phyloP scores from a whole-genome alignment of 1,284 basidiomycete genomes.

The Athelia psychrophila region DNA sequence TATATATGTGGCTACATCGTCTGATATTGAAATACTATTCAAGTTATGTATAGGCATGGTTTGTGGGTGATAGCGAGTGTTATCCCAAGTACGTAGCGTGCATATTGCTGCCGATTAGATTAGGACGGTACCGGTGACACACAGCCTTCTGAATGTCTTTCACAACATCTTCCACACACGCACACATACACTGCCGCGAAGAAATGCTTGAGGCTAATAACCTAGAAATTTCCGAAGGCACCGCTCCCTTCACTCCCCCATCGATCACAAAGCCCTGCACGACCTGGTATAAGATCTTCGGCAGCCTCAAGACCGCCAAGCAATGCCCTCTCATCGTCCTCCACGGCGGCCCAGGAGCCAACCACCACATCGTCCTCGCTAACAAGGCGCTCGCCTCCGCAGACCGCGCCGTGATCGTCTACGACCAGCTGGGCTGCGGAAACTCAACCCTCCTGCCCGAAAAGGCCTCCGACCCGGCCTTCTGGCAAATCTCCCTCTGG shows the following conservation, averaged over 20 bases:
- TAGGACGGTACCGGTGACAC: too few relatives aligned
- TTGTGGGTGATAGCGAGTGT: too few relatives aligned
- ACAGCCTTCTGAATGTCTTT: too few relatives aligned
- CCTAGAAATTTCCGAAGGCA: constrained; percentile 3
- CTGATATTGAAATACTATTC: too few relatives aligned
- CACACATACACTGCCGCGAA: too few relatives aligned
- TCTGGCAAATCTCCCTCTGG: constrained; percentile 34
- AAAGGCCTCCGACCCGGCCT: constrained; percentile 19
- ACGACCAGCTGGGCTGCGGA: constrained; percentile 35
- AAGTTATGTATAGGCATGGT: too few relatives aligned
- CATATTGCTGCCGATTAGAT: too few relatives aligned
- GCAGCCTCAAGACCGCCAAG: constrained; percentile 20
- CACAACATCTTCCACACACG: too few relatives aligned
- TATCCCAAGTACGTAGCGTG: too few relatives aligned
- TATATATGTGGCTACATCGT: too few relatives aligned
- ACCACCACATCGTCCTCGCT: constrained; percentile 25
- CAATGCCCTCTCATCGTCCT: constrained; percentile 29
- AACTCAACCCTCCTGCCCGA: constrained; percentile 27
- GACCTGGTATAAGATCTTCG: constrained; percentile 32
- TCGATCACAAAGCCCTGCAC: constrained; percentile 18
- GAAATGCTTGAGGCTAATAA: too few relatives aligned
- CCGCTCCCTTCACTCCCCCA: constrained; percentile 2
- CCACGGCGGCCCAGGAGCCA: constrained; percentile 32
- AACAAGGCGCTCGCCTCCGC: constrained; percentile 1
- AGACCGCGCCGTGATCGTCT: constrained; percentile 25